These are phyloP conservation scores for Colletotrichum liriopes DNA, from an alignment of 2,329 filamentous ascomycete species.

Conservation along the genomic window DNA sequence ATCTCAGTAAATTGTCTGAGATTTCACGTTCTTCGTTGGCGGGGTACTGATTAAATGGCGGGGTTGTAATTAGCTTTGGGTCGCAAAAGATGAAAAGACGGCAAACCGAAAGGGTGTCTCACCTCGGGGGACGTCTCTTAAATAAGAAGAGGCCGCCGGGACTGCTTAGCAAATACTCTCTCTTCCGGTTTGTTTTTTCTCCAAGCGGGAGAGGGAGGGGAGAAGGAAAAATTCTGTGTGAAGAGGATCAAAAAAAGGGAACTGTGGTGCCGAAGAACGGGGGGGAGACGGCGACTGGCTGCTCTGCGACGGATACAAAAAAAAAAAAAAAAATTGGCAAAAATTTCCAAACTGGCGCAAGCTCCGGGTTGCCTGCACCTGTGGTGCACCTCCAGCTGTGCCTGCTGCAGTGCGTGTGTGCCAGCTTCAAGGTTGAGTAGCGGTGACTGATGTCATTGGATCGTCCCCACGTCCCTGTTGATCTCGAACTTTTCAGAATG, in stretches of 20 bases:
- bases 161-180: constrained; percentile 37
- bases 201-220: neutral
- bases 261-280: constrained; percentile 16
- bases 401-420: neutral
- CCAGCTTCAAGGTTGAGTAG: constrained; percentile 11
- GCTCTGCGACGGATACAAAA: neutral
- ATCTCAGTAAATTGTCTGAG: constrained; percentile 13
- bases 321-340: neutral
- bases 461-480: constrained; percentile 37
- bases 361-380: constrained; percentile 15
- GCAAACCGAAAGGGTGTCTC: constrained; percentile 42
- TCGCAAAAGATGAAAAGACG: constrained; percentile 45
- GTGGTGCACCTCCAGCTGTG: neutral
- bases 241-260: constrained; percentile 13
- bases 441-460: constrained; percentile 41
- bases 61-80: constrained; percentile 25
- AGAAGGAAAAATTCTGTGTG: neutral
- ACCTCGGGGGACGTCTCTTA: constrained; percentile 17
- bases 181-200: neutral
- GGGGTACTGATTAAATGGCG: constrained; percentile 30
- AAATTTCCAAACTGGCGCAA: constrained; percentile 12
- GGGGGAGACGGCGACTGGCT: constrained; percentile 4
- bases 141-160: constrained; percentile 10
- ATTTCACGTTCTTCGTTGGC: constrained; percentile 18
- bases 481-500: constrained; percentile 38